Conservation (phyloP, 805 yeast species). For the Clavispora vitiphila region DNA sequence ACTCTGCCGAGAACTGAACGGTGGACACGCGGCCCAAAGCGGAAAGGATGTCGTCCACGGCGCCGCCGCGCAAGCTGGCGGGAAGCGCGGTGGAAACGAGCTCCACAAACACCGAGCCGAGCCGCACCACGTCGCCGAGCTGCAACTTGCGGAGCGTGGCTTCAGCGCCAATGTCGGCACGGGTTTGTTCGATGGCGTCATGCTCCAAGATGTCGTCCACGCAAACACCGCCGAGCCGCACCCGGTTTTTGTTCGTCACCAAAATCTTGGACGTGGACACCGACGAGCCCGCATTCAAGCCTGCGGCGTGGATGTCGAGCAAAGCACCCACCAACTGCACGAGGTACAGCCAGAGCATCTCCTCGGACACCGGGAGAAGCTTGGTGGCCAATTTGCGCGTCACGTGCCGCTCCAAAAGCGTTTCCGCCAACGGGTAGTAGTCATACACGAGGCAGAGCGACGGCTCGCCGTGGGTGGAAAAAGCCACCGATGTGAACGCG, state of each 20-base stretch:
- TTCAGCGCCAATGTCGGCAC: constrained; percentile 11
- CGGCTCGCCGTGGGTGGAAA: constrained; percentile 54
- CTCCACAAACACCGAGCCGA: constrained; percentile 59
- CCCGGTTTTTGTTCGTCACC: constrained; percentile 64
- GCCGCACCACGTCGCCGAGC: constrained; percentile 47
- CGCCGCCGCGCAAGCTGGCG: constrained; percentile 15
- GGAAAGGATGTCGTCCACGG: constrained; percentile 9
- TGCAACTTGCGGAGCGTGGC: constrained; percentile 31
- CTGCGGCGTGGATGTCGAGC: constrained; percentile 57
- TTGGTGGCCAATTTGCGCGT: constrained; percentile 36
- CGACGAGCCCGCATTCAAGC: constrained; percentile 55
- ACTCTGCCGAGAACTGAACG: constrained; percentile 34
- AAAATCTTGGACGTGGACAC: constrained; percentile 66
- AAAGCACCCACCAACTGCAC: constrained; percentile 72
- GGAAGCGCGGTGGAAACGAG: constrained; percentile 43
- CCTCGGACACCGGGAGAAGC: constrained; percentile 55
- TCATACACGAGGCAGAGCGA: constrained; percentile 79
- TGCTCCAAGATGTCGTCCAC: constrained; percentile 58
- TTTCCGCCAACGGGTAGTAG: constrained; percentile 71
- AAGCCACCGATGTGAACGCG: constrained; percentile 81
- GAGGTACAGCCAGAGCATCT: constrained; percentile 68
- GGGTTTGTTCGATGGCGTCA: constrained; percentile 25
- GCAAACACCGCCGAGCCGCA: constrained; percentile 69
- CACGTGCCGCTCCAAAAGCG: constrained; percentile 66
- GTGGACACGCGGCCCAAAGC: constrained; percentile 13